A percentile compares a stretch with the other conserved stretches of the same genome.
These are phyloP conservation scores for Salix udensis DNA, from an alignment of 345 rosid genomes.

Conservation along the genomic window DNA sequence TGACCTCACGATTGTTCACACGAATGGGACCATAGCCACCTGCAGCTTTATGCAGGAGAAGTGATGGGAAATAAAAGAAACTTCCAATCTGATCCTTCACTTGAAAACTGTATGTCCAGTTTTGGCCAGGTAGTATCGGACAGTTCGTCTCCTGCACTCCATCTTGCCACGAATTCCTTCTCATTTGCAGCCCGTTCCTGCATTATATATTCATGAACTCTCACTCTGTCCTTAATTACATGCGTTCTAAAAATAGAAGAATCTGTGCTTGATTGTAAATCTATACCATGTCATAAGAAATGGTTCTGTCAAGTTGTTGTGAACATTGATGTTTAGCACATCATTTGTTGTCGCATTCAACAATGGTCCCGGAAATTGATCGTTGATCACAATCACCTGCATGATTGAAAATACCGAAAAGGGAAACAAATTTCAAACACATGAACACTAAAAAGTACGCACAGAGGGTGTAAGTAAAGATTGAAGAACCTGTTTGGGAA, in stretches of 20 bases:
- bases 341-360: conserved; percentile 35
- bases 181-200: conserved; percentile 38
- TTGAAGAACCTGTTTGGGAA: conserved; percentile 36
- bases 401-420: not conserved
- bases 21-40: conserved; percentile 36
- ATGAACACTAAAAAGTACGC: not conserved
- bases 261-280: not conserved
- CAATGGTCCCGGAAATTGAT: conserved; percentile 33
- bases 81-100: conserved; percentile 41
- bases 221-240: too few relatives aligned
- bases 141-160: conserved; percentile 42
- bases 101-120: conserved; percentile 33
- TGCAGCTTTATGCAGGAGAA: conserved; percentile 32
- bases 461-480: not conserved
- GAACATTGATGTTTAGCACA: conserved; percentile 19
- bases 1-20: conserved; percentile 12
- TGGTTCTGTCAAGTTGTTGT: conserved; percentile 26
- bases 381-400: conserved; percentile 33
- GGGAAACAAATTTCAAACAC: too few relatives aligned
- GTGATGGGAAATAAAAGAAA: conserved; percentile 40
- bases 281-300: conserved; percentile 36
- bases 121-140: conserved; percentile 23
- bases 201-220: not conserved
- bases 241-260: not conserved
- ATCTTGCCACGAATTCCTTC: conserved; percentile 45